Conservation (phyloP, 495 filamentous ascomycete species). For the Cudoniella acicularis region DNA sequence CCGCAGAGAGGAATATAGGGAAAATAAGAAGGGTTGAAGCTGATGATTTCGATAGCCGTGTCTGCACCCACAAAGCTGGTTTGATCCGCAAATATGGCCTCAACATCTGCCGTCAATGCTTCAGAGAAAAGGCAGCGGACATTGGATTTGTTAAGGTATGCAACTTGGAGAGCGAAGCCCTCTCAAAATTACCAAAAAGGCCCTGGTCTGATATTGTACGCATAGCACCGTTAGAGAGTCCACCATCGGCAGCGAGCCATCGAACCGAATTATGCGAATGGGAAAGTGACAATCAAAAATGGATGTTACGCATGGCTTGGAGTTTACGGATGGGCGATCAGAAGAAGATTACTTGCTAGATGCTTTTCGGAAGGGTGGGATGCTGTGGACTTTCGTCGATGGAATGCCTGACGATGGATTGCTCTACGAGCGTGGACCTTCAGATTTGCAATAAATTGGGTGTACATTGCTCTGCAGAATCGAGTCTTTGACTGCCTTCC, state of each 20-base stretch:
- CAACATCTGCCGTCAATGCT: constrained; percentile 99
- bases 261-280: constrained; percentile 15
- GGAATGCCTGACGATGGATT: constrained; percentile 15
- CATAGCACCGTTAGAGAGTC: constrained; percentile 52
- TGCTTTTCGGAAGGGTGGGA: constrained; percentile 10
- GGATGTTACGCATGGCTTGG: constrained; percentile 30
- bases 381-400: constrained; percentile 11
- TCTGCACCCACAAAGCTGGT: constrained; percentile 93
- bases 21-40: constrained; percentile 18
- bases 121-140: constrained; percentile 92
- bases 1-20: constrained; percentile 12
- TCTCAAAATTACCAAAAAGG: constrained; percentile 17
- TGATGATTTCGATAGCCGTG: constrained; percentile 61
- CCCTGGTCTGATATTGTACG: constrained; percentile 15
- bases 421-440: neutral
- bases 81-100: constrained; percentile 98
- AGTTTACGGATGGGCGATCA: constrained; percentile 22
- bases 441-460: neutral
- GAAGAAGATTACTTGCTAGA: constrained; percentile 9
- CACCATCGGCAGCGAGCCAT: neutral
- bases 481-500: neutral
- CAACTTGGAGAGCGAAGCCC: neutral
- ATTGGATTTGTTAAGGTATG: constrained; percentile 98
- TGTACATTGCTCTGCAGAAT: neutral
- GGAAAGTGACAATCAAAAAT: constrained; percentile 7